These are phyloP conservation scores for Colletotrichum spinosum DNA, from an alignment of 2,329 filamentous ascomycete genomes.

Conservation along the genomic window DNA sequence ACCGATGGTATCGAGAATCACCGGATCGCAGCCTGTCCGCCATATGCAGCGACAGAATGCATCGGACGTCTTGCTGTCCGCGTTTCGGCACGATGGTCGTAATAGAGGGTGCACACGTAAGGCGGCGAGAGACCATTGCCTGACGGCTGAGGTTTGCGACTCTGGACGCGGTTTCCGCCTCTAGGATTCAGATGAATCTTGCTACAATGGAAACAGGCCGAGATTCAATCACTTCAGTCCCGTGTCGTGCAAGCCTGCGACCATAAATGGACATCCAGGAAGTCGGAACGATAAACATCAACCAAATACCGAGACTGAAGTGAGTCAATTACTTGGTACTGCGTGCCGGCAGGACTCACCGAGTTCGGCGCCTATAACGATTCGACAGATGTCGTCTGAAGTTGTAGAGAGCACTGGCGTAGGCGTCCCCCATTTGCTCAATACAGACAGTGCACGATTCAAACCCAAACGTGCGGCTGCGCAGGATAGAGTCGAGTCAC, in stretches of 20 bases:
- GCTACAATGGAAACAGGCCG: too few relatives aligned
- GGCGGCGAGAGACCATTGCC: too few relatives aligned
- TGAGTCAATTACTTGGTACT: too few relatives aligned
- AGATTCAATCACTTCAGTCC: too few relatives aligned
- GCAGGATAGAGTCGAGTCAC: constrained; percentile 4
- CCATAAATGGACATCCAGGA: too few relatives aligned
- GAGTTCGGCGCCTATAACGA: neutral
- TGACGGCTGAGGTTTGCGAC: neutral
- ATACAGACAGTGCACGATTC: constrained; percentile 27
- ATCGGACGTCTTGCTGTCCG: constrained; percentile 21
- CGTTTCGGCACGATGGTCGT: neutral
- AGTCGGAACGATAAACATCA: too few relatives aligned
- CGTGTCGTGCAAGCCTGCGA: too few relatives aligned
- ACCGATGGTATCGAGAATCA: neutral
- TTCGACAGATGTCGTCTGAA: constrained; percentile 16
- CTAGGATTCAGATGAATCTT: too few relatives aligned
- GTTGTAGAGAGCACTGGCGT: constrained; percentile 1
- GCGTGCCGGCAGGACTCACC: neutral
- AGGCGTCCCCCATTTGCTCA: constrained; percentile 24
- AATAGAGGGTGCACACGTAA: too few relatives aligned
- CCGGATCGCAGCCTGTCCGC: neutral
- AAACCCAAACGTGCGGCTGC: constrained; percentile 16
- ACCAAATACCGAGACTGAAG: too few relatives aligned
- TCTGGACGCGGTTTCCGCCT: too few relatives aligned
- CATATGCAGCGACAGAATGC: neutral